These are phyloP conservation scores for Pleodorina starrii DNA, from an alignment of 139 green algal genomes.

Conservation along the genomic window DNA sequence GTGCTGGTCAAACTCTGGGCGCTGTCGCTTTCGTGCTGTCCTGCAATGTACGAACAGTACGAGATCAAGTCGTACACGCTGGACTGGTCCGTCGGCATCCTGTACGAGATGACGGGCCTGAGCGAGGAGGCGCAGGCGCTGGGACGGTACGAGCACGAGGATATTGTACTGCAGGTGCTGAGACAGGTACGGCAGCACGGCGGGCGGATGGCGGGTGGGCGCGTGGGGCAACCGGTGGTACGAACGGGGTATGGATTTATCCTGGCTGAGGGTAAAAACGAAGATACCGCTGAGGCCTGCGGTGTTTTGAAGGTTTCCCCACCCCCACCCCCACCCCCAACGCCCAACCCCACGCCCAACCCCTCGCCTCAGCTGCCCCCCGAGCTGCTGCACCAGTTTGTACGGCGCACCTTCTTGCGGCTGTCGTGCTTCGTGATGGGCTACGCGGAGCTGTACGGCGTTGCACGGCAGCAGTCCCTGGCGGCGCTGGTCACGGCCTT, in stretches of 20 bases:
- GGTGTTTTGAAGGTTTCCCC: too few relatives aligned
- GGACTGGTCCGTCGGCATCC: constrained; percentile 38
- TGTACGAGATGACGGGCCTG: constrained; percentile 38
- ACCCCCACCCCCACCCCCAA: too few relatives aligned
- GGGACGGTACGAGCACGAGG: not conserved
- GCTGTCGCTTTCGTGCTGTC: too few relatives aligned
- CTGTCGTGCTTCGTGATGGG: constrained; percentile 39
- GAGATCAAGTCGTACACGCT: constrained; percentile 37
- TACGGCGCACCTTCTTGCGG: constrained; percentile 40
- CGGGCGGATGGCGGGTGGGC: not conserved
- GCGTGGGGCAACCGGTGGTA: too few relatives aligned
- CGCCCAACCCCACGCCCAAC: too few relatives aligned
- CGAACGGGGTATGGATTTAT: too few relatives aligned
- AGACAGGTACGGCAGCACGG: constrained; percentile 19
- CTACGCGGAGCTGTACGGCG: not conserved
- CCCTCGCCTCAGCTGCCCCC: constrained; percentile 37
- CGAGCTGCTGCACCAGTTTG: constrained; percentile 3
- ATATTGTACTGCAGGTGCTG: constrained; percentile 42
- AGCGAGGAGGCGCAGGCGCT: constrained; percentile 52
- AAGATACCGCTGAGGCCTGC: too few relatives aligned
- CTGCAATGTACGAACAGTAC: too few relatives aligned
- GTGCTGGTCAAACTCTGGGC: too few relatives aligned
- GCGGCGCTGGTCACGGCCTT: constrained; percentile 28
- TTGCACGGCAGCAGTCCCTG: not conserved
- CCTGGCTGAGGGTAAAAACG: too few relatives aligned